phyloP scores from a whole-genome alignment of 1,284 basidiomycete species.

The Cystobasidium pallidum region DNA sequence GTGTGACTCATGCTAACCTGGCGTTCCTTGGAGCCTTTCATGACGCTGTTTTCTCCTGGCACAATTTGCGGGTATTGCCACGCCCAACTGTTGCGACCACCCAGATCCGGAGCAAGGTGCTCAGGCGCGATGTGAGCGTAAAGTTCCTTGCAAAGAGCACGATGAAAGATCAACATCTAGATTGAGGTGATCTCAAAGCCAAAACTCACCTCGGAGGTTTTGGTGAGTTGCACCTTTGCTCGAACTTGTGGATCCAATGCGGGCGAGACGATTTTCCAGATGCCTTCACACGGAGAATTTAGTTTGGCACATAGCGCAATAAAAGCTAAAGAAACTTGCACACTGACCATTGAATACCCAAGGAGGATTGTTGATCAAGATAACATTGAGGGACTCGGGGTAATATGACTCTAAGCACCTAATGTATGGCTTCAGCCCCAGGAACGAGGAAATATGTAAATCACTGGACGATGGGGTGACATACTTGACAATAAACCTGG shows the following conservation, averaged over 20 bases:
- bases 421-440: too few species aligned
- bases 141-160: too few species aligned
- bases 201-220: slow-evolving; percentile 53
- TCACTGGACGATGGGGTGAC: neutral
- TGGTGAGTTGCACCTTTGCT: slow-evolving; percentile 52
- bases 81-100: slow-evolving; percentile 48
- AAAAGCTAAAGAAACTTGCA: too few species aligned
- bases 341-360: slow-evolving; percentile 57
- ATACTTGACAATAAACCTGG: slow-evolving; percentile 38
- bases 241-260: slow-evolving; percentile 54
- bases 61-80: slow-evolving; percentile 50
- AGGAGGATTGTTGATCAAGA: slow-evolving; percentile 57
- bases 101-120: slow-evolving; percentile 48
- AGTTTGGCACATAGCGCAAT: too few species aligned
- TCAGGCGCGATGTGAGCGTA: slow-evolving; percentile 48
- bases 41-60: slow-evolving; percentile 55
- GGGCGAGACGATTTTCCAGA: slow-evolving; percentile 50
- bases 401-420: slow-evolving; percentile 44
- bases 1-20: slow-evolving; percentile 45
- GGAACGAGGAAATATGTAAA: too few species aligned
- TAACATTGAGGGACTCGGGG: slow-evolving; percentile 55
- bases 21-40: slow-evolving; percentile 53
- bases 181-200: too few species aligned
- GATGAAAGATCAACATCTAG: too few species aligned
- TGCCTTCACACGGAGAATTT: slow-evolving; percentile 7